phyloP scores from a whole-genome alignment of 2,329 filamentous ascomycete genomes.

The Dryadomyces quercus-mongolicae region DNA sequence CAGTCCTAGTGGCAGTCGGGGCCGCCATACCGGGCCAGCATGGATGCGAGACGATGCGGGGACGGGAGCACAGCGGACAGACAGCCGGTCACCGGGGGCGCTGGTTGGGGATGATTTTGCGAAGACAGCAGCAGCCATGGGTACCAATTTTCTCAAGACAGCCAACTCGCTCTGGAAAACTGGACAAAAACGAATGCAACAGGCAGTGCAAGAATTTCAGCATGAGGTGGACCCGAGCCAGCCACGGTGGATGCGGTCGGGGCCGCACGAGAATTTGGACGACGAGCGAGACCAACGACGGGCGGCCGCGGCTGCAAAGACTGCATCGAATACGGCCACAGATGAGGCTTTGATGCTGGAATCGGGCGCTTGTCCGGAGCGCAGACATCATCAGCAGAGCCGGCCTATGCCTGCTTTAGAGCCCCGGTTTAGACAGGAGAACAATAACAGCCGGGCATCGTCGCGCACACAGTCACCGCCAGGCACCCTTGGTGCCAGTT shows the following conservation, averaged over 20 bases:
- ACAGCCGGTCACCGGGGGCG: slow-evolving; percentile 43
- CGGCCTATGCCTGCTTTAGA: neutral
- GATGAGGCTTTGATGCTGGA: slow-evolving; percentile 76
- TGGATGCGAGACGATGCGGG: slow-evolving; percentile 49
- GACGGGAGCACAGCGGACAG: slow-evolving; percentile 30
- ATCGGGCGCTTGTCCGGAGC: slow-evolving; percentile 43
- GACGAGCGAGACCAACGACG: slow-evolving; percentile 15
- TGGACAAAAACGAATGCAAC: slow-evolving; percentile 82
- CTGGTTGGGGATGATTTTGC: slow-evolving; percentile 64
- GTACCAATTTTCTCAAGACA: slow-evolving; percentile 78
- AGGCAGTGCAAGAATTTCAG: slow-evolving; percentile 79
- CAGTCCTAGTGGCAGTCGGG: slow-evolving; percentile 10
- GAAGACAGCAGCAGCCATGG: slow-evolving; percentile 71
- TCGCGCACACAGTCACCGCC: slow-evolving; percentile 36
- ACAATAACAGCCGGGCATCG: slow-evolving; percentile 9
- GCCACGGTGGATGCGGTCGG: slow-evolving; percentile 91
- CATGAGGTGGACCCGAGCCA: slow-evolving; percentile 64
- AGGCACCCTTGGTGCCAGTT: slow-evolving; percentile 17
- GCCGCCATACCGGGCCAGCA: slow-evolving; percentile 34
- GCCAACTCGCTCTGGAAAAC: slow-evolving; percentile 94
- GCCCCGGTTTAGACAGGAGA: slow-evolving; percentile 12
- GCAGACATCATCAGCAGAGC: slow-evolving; percentile 2
- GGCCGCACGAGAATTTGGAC: slow-evolving; percentile 33
- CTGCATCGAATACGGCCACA: slow-evolving; percentile 26
- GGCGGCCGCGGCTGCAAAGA: neutral